phyloP scores from a whole-genome alignment of 2,329 filamentous ascomycete species.

The Microdochium nivale region DNA sequence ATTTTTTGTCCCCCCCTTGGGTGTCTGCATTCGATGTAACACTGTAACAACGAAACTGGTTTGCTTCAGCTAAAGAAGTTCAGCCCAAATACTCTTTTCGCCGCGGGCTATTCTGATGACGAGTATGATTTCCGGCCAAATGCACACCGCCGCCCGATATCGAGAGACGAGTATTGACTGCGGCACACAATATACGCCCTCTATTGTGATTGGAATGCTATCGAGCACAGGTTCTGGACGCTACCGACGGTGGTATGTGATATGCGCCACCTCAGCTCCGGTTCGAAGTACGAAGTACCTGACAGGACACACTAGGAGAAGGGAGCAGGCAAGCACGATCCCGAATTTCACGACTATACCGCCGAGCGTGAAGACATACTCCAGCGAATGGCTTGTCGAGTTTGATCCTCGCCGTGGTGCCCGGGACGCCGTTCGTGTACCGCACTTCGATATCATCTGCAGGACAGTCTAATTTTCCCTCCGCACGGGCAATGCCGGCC shows the following conservation, averaged over 20 bases:
- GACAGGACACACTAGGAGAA: neutral
- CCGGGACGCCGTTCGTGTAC: neutral
- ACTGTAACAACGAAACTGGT: too few relatives aligned
- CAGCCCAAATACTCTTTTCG: too few relatives aligned
- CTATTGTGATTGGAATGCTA: neutral
- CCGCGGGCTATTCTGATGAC: too few relatives aligned
- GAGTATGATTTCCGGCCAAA: too few relatives aligned
- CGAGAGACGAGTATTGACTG: too few relatives aligned
- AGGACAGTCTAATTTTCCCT: constrained; percentile 22
- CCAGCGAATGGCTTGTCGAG: too few relatives aligned
- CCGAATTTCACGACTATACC: neutral
- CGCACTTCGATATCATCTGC: constrained; percentile 22
- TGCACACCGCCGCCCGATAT: too few relatives aligned
- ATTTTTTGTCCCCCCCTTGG: too few relatives aligned
- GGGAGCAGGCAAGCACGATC: neutral
- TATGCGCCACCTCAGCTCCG: neutral
- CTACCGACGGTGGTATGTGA: neutral
- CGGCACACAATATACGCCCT: neutral
- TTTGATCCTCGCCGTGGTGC: neutral
- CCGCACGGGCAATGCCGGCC: constrained; percentile 10
- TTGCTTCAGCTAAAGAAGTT: too few relatives aligned
- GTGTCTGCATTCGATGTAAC: too few relatives aligned
- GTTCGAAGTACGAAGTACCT: neutral
- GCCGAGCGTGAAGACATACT: neutral
- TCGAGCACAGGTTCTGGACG: neutral